Percentiles rank a stretch among this genome's conserved stretches.
Evolutionary conservation across 2,329 filamentous ascomycete species (phyloP).

Genomic region (Monosporascus sp.): DNA sequence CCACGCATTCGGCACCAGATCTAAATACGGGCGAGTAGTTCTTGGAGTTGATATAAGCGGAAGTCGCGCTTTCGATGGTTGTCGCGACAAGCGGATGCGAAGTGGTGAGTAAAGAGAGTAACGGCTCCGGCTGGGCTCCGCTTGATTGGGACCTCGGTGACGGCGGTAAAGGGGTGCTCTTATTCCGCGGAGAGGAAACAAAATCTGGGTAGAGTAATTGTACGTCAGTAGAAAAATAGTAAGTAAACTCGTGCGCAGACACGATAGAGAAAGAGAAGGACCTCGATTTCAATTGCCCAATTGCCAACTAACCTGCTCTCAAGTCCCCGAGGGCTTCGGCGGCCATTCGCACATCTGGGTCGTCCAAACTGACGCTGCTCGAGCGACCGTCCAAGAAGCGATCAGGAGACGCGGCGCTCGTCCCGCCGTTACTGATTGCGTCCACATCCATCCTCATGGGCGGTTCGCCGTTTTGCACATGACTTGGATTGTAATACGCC

Average conservation of each 20-base stretch:
- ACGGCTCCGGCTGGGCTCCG: slow-evolving; percentile 63
- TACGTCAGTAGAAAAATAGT: slow-evolving; percentile 5
- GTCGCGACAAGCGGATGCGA: slow-evolving; percentile 82
- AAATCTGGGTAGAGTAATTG: slow-evolving; percentile 45
- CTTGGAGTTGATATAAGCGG: slow-evolving; percentile 81
- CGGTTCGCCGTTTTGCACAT: slow-evolving; percentile 38
- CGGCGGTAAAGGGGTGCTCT: slow-evolving; percentile 34
- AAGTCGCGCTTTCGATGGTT: slow-evolving; percentile 78
- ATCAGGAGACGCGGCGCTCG: slow-evolving; percentile 41
- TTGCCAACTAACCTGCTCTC: slow-evolving; percentile 55
- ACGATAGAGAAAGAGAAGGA: neutral
- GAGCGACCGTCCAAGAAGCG: slow-evolving; percentile 38
- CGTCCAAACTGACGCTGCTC: slow-evolving; percentile 54
- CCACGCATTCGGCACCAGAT: slow-evolving; percentile 84
- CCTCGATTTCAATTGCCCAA: neutral
- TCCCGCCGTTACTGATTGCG: slow-evolving; percentile 32
- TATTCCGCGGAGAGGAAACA: slow-evolving; percentile 55
- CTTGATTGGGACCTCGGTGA: slow-evolving; percentile 32
- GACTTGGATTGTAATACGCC: slow-evolving; percentile 40
- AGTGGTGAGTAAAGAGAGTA: slow-evolving; percentile 80
- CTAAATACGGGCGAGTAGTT: slow-evolving; percentile 86
- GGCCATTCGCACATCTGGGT: slow-evolving; percentile 63
- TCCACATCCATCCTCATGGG: slow-evolving; percentile 46
- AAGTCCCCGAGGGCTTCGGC: slow-evolving; percentile 73
- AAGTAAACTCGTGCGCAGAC: neutral